Percentiles rank a stretch among this genome's conserved stretches.
Conservation (phyloP, 2,329 filamentous ascomycete species). For the Blastomyces emzantsi region DNA sequence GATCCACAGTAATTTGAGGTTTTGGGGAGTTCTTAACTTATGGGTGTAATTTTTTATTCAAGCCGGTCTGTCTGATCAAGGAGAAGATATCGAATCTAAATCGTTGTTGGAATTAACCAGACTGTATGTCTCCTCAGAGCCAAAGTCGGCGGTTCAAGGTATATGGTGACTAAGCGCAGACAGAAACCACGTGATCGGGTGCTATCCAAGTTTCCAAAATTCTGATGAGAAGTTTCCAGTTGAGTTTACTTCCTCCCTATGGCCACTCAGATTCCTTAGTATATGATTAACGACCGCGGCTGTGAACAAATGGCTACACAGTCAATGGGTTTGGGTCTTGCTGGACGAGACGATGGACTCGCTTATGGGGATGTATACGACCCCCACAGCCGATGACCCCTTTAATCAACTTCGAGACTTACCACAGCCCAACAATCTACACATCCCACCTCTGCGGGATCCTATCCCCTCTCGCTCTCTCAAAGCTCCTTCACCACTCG, state of each 20-base stretch:
- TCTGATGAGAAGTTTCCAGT: not conserved
- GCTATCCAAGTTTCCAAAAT: not conserved
- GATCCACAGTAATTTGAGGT: not conserved
- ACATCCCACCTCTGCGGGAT: constrained; percentile 41
- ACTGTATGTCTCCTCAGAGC: too few species aligned
- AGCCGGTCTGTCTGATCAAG: not conserved
- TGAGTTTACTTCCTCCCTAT: not conserved
- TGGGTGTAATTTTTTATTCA: not conserved
- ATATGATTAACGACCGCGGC: not conserved
- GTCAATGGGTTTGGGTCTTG: not conserved
- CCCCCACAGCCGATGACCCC: constrained; percentile 32
- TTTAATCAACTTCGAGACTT: constrained; percentile 33
- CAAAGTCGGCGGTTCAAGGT: too few species aligned
- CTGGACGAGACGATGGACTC: constrained; percentile 13
- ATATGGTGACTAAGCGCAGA: not conserved
- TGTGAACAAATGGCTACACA: not conserved
- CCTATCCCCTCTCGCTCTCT: constrained; percentile 35
- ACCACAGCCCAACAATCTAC: constrained; percentile 32
- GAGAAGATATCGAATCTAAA: not conserved
- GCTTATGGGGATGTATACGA: constrained; percentile 17
- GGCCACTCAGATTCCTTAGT: not conserved
- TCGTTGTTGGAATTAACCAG: not conserved
- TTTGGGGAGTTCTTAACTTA: not conserved
- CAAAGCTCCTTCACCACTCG: constrained; percentile 37
- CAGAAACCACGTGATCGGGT: not conserved